Percentiles rank a stretch among this genome's conserved stretches.
Evolutionary conservation across 2,329 filamentous ascomycete species (phyloP).

Genomic region (Trichoderma semiorbis): DNA sequence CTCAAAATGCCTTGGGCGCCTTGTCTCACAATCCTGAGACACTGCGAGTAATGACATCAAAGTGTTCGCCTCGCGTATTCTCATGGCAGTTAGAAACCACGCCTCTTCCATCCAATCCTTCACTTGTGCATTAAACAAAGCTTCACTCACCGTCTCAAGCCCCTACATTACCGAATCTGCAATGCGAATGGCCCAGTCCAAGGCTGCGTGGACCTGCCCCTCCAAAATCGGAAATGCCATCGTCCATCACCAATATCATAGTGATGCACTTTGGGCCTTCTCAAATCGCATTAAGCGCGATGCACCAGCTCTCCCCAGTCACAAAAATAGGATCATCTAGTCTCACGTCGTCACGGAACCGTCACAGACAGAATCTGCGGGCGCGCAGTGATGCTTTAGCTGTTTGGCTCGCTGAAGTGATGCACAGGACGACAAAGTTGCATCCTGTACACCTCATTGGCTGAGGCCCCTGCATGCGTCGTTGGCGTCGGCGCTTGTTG

Average conservation of each 20-base stretch:
- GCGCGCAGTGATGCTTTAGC: slow-evolving; percentile 5
- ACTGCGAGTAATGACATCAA: background rate
- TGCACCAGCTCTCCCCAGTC: background rate
- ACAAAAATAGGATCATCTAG: slow-evolving; percentile 13
- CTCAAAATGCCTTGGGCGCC: background rate
- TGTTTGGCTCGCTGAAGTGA: slow-evolving; percentile 4
- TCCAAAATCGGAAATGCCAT: background rate
- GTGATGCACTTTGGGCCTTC: background rate
- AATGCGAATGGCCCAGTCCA: background rate
- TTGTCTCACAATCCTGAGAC: background rate
- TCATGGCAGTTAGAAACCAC: background rate
- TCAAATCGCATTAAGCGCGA: slow-evolving; percentile 13
- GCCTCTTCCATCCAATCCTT: background rate
- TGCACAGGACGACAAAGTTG: background rate
- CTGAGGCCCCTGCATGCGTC: background rate
- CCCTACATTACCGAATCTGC: background rate
- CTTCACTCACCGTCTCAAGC: background rate
- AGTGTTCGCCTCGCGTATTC: background rate
- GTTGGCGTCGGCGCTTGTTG: slow-evolving; percentile 17
- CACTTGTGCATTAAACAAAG: background rate
- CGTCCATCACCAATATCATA: slow-evolving; percentile 1
- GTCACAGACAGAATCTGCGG: slow-evolving; percentile 9
- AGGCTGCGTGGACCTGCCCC: background rate
- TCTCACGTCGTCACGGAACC: slow-evolving; percentile 1
- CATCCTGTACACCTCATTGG: slow-evolving; percentile 14